Conservation (phyloP, 2,329 filamentous ascomycete genomes). For the Botrytis squamosa region DNA sequence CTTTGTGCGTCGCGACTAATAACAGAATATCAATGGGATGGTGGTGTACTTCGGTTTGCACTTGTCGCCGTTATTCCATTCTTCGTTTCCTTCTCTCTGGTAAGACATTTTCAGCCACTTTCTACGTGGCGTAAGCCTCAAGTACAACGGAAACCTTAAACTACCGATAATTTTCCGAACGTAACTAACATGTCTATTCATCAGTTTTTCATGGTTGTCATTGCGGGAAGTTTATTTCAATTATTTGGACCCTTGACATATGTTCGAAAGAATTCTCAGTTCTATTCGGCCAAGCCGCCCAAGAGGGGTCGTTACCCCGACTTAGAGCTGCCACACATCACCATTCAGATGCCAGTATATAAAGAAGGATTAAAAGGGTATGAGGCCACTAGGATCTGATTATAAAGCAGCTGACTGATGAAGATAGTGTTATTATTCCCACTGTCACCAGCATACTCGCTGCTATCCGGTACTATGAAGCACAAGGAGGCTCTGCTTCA, state of each 20-base stretch:
- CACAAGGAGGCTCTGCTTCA: constrained; percentile 61
- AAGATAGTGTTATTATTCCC: constrained; percentile 49
- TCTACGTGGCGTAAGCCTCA: not conserved
- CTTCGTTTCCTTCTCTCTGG: constrained; percentile 37
- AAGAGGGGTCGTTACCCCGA: constrained; percentile 31
- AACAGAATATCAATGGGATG: constrained; percentile 29
- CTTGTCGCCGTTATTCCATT: constrained; percentile 27
- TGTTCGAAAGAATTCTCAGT: constrained; percentile 27
- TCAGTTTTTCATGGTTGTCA: constrained; percentile 26
- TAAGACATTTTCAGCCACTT: constrained; percentile 20
- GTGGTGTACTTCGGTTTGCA: constrained; percentile 26
- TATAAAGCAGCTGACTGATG: not conserved
- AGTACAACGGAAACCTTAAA: not conserved
- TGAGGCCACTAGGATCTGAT: not conserved
- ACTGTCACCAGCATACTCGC: constrained; percentile 57
- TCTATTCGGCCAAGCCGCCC: constrained; percentile 41
- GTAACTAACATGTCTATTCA: constrained; percentile 35
- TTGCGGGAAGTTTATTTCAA: constrained; percentile 28
- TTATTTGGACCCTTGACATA: constrained; percentile 29
- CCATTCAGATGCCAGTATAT: constrained; percentile 51
- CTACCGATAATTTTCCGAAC: not conserved
- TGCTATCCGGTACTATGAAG: constrained; percentile 57
- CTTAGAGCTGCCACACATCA: constrained; percentile 42
- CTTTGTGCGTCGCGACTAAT: constrained; percentile 27
- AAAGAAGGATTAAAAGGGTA: constrained; percentile 45